Conservation (phyloP, 73 alveolate species). For the Stentor roeselii region DNA sequence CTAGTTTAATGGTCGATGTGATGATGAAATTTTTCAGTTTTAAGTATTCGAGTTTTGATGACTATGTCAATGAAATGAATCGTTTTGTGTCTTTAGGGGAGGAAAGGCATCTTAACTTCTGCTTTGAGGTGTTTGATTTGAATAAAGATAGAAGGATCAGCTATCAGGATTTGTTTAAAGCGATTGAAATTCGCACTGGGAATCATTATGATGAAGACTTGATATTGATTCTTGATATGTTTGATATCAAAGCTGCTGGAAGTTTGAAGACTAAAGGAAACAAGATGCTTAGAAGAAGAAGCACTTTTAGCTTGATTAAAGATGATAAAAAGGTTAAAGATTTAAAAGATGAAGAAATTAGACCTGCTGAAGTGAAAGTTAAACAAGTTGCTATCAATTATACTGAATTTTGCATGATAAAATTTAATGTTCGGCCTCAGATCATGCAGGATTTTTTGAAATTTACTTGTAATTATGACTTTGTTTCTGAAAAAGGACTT, state of each 20-base stretch:
- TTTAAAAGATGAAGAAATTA: background rate
- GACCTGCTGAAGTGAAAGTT: background rate
- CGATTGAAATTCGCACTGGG: background rate
- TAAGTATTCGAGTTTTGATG: background rate
- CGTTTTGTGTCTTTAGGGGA: conserved; percentile 3
- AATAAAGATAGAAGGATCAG: background rate
- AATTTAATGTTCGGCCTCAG: conserved; percentile 5
- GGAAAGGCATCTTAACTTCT: conserved; percentile 6
- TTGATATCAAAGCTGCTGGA: background rate
- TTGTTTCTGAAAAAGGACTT: background rate
- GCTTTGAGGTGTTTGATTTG: conserved; percentile 16
- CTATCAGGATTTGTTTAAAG: conserved; percentile 4
- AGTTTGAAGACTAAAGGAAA: background rate
- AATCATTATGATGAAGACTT: conserved; percentile 11
- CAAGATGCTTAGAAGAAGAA: background rate
- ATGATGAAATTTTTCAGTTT: conserved; percentile 5
- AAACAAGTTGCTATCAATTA: background rate
- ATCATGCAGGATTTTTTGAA: background rate
- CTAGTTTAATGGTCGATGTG: background rate
- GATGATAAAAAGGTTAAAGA: background rate
- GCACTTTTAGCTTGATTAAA: background rate
- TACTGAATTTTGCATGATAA: background rate
- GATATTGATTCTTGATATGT: background rate
- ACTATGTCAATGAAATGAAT: background rate
- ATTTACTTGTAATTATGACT: background rate